Conservation (phyloP, 2,329 filamentous ascomycete species). For the Paramyrothecium sp. region DNA sequence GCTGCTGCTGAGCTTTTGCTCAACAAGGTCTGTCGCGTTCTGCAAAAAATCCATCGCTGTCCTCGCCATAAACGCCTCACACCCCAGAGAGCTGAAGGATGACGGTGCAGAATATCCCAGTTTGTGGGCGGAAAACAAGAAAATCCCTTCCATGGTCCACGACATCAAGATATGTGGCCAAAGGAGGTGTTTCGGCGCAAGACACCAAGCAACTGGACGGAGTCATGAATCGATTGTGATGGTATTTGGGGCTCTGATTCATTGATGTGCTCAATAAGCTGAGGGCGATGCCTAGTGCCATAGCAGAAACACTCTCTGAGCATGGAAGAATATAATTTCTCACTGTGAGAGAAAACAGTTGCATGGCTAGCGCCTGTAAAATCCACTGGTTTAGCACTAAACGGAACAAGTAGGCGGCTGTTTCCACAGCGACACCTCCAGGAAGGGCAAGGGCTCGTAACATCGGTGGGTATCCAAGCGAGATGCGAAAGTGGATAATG, state of each 20-base stretch:
- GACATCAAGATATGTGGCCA: neutral
- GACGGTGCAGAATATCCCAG: too few species aligned
- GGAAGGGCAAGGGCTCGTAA: neutral
- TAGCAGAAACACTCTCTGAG: neutral
- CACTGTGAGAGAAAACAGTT: neutral
- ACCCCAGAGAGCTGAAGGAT: constrained; percentile 55
- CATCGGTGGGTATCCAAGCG: neutral
- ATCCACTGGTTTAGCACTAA: neutral
- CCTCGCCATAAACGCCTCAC: constrained; percentile 46
- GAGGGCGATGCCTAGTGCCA: neutral
- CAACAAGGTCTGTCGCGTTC: constrained; percentile 55
- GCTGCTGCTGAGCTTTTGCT: constrained; percentile 50
- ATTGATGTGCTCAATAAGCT: neutral
- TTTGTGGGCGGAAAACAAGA: neutral
- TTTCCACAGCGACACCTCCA: neutral
- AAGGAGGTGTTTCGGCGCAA: neutral
- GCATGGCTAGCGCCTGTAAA: neutral
- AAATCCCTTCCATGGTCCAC: neutral
- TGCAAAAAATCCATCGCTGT: constrained; percentile 47
- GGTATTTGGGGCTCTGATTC: neutral
- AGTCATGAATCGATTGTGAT: neutral
- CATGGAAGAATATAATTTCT: neutral
- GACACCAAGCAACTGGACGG: neutral
- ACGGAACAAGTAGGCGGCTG: neutral
- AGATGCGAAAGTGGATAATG: neutral